These are phyloP conservation scores for Cyclotella kingstonii DNA, from an alignment of 108 stramenopile species.

Conservation along the genomic window DNA sequence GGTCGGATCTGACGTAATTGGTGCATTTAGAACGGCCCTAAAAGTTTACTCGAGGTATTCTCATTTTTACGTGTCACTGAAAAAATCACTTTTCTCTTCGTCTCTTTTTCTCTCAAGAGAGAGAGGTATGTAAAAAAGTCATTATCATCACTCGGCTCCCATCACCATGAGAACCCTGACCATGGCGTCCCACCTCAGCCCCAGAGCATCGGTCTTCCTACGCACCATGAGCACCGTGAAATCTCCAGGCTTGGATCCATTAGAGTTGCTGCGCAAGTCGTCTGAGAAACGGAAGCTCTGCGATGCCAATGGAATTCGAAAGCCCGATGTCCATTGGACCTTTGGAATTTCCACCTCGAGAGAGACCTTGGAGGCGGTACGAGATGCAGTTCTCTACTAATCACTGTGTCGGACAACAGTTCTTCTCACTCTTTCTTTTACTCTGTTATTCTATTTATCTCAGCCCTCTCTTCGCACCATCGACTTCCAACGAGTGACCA, in stretches of 20 bases:
- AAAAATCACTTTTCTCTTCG: no score
- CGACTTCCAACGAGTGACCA: constrained; percentile 51
- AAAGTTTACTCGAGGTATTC: no score
- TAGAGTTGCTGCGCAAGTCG: constrained; percentile 42
- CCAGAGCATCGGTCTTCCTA: background rate
- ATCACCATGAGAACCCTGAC: no score
- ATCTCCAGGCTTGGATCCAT: constrained; percentile 40
- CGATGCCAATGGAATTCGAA: constrained; percentile 47
- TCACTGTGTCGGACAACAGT: background rate
- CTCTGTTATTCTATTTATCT: background rate
- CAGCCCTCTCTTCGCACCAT: constrained; percentile 57
- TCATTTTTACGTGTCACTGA: no score
- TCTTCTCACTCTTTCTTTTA: background rate
- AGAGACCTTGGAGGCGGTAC: constrained; percentile 9
- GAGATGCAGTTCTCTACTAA: constrained; percentile 1
- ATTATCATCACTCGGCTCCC: no score
- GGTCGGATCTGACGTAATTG: no score
- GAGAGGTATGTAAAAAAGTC: no score
- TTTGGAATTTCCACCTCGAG: constrained; percentile 40
- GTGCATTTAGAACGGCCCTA: no score
- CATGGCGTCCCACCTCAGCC: background rate
- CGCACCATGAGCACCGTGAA: no score
- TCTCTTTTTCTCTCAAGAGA: no score
- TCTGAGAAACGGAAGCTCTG: constrained; percentile 43
- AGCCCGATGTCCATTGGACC: constrained; percentile 51